phyloP scores from a whole-genome alignment of 108 stramenopile genomes.

The Skeletonema menzelii region DNA sequence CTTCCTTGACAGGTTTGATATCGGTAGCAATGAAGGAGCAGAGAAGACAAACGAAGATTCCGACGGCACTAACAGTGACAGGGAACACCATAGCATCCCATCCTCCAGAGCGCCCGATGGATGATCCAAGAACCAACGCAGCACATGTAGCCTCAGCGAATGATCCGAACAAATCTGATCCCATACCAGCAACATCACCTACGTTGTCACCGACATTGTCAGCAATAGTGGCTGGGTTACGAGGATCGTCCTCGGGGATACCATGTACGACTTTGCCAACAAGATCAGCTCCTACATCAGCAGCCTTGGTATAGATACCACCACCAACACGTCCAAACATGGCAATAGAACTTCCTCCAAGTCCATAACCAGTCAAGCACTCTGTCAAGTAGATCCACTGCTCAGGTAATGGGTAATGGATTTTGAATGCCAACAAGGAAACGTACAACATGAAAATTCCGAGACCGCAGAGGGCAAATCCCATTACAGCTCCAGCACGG shows the following conservation, averaged over 20 bases:
- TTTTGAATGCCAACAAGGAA: conserved; percentile 75
- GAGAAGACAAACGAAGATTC: conserved; percentile 95
- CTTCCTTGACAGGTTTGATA: conserved; percentile 86
- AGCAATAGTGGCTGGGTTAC: conserved; percentile 99
- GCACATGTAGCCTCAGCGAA: conserved; percentile 98
- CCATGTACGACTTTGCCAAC: conserved; percentile 99
- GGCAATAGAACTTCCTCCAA: conserved; percentile 97
- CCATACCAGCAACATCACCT: conserved; percentile 99
- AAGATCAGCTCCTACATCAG: conserved; percentile 99
- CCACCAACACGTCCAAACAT: conserved; percentile 99
- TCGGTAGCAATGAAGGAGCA: conserved; percentile 97
- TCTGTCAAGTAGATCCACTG: conserved; percentile 95
- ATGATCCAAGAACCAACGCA: conserved; percentile 92
- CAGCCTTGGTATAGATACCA: conserved; percentile 99
- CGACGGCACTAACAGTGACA: conserved; percentile 89
- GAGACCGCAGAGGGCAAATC: conserved; percentile 94
- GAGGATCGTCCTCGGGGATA: conserved; percentile 99
- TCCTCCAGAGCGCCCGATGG: conserved; percentile 79
- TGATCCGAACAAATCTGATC: conserved; percentile 97
- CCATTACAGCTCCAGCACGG: conserved; percentile 98
- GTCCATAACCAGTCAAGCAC: conserved; percentile 94
- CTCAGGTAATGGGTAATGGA: conserved; percentile 71
- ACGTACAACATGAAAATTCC: conserved; percentile 91
- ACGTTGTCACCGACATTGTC: conserved; percentile 99
- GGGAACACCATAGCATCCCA: conserved; percentile 99